A percentile compares a stretch with the other conserved stretches of the same genome.
Evolutionary conservation across 2,329 filamentous ascomycete species (phyloP).

Genomic region (Xylariaceae sp.): DNA sequence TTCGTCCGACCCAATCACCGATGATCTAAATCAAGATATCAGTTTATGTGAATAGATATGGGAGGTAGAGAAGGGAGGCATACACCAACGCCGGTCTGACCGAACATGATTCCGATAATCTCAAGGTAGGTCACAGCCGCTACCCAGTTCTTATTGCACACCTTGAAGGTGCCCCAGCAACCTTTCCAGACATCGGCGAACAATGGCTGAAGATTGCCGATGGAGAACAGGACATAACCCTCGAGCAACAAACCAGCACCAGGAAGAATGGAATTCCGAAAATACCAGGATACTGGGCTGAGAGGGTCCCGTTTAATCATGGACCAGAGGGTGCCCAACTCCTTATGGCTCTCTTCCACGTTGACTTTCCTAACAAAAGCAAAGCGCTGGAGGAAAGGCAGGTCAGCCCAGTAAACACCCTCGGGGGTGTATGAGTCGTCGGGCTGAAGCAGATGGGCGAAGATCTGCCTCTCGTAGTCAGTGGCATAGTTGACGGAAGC

Average conservation of each 20-base stretch:
- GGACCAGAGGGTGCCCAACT: slow-evolving; percentile 61
- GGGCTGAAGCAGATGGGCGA: slow-evolving; percentile 76
- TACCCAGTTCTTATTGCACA: slow-evolving; percentile 76
- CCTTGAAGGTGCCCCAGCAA: slow-evolving; percentile 67
- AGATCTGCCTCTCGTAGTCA: slow-evolving; percentile 56
- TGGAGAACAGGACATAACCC: slow-evolving; percentile 95
- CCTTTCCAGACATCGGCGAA: slow-evolving; percentile 69
- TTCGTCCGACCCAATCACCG: slow-evolving; percentile 75
- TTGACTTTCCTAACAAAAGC: slow-evolving; percentile 75
- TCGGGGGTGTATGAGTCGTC: slow-evolving; percentile 81
- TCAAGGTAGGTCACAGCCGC: slow-evolving; percentile 85
- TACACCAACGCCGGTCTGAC: slow-evolving; percentile 83
- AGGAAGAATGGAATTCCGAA: slow-evolving; percentile 85
- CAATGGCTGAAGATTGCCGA: slow-evolving; percentile 84
- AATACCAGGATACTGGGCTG: slow-evolving; percentile 79
- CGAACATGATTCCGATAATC: slow-evolving; percentile 90
- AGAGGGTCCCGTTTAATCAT: slow-evolving; percentile 88
- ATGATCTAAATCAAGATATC: slow-evolving; percentile 41
- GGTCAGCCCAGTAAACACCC: slow-evolving; percentile 89
- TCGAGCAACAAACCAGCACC: slow-evolving; percentile 89
- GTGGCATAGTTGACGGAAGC: slow-evolving; percentile 38
- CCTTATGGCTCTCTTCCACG: slow-evolving; percentile 61
- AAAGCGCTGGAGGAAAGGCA: slow-evolving; percentile 65
- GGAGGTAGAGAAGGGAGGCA: slow-evolving; percentile 26
- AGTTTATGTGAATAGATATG: slow-evolving; percentile 10